Evolutionary conservation across 306 rosid genomes (phyloP), one percentile per base, ranked within the genome.

Genomic region (Prunus davidiana): DNA sequence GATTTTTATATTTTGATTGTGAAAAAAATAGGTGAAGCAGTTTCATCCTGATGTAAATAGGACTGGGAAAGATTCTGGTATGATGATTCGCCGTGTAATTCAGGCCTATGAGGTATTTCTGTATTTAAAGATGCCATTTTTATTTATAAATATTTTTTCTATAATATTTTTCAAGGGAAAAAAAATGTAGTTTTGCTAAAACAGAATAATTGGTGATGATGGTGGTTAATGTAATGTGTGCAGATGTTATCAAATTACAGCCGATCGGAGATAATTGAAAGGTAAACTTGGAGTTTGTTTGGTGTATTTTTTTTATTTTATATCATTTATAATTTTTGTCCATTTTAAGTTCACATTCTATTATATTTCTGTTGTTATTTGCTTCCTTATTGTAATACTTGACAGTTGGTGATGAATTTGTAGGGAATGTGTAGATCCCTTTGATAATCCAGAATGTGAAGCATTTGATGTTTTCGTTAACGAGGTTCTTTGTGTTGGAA

Each of bases 341-440:
- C 43, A 34, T 34, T 34, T 6, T 34, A 6, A 34, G 22, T 41
- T 60, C 27, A 10, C 8, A 62, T 7, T 8, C 24, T 34, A n/a
- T 3, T 78, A 6, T 28, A 60, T 20, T 71, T 47, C 9, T 20
- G 20, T 60, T 64, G 0, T 20, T 58, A 13, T 19, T 41, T 25
- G 2, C 14, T 20, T 5, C 41, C 41, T 34, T 34, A 6, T 6
- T 34, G 41, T 34, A 34, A 34, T 34, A 34, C 41, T 34, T 6
- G 41, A 34, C 41, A 1, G 69, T 38, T 27, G 58, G 41, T 51
- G 71, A 58, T 84, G 67, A 56, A 22, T 74, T 71, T 82, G 75
- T 55, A 94, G 98, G 73, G 98, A 90, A 75, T 94, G 97, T 78
- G 66, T 94, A 75, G 98, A 94, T 79, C 98, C 98, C 32, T 94